phyloP scores from a whole-genome alignment of 352 stramenopile genomes.

The Pythium aristosporum region DNA sequence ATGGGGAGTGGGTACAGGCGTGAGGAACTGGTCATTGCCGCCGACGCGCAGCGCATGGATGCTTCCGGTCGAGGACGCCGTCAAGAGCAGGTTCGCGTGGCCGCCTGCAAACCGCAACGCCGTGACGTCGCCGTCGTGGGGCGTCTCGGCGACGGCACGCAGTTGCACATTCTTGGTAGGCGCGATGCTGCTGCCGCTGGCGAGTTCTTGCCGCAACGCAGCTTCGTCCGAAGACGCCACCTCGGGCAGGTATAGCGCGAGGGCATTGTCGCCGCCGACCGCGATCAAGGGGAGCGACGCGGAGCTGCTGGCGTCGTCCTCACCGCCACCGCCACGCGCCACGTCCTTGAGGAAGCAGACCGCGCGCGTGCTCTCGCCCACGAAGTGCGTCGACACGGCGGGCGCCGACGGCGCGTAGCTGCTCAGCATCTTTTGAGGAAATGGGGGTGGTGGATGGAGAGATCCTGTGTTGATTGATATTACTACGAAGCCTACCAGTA shows the following conservation, averaged over 20 bases:
- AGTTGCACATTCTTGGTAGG: conserved; percentile 36
- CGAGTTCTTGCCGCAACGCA: conserved; percentile 39
- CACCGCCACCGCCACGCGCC: conserved; percentile 21
- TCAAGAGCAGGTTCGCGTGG: conserved; percentile 55
- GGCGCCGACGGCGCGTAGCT: conserved; percentile 13
- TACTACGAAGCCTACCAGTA: not conserved
- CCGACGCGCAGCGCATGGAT: conserved; percentile 46
- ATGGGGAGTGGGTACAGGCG: conserved; percentile 40
- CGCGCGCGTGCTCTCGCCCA: conserved; percentile 58
- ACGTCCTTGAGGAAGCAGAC: conserved; percentile 67
- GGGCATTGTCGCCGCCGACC: conserved; percentile 50
- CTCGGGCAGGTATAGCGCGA: conserved; percentile 54
- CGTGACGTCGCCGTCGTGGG: conserved; percentile 63
- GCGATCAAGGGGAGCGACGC: conserved; percentile 57
- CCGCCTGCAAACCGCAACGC: conserved; percentile 53
- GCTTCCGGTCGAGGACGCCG: conserved; percentile 53
- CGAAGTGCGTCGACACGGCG: conserved; percentile 55
- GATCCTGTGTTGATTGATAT: conserved; percentile 11
- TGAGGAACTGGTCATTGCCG: conserved; percentile 14
- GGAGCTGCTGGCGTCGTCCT: not conserved
- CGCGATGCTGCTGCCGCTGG: not conserved
- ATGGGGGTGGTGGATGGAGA: conserved; percentile 15
- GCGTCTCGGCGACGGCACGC: conserved; percentile 39
- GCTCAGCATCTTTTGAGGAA: conserved; percentile 29
- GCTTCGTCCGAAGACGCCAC: conserved; percentile 43